These are phyloP conservation scores for Calonectria ilicicola DNA, from an alignment of 2,329 filamentous ascomycete genomes.

Conservation along the genomic window DNA sequence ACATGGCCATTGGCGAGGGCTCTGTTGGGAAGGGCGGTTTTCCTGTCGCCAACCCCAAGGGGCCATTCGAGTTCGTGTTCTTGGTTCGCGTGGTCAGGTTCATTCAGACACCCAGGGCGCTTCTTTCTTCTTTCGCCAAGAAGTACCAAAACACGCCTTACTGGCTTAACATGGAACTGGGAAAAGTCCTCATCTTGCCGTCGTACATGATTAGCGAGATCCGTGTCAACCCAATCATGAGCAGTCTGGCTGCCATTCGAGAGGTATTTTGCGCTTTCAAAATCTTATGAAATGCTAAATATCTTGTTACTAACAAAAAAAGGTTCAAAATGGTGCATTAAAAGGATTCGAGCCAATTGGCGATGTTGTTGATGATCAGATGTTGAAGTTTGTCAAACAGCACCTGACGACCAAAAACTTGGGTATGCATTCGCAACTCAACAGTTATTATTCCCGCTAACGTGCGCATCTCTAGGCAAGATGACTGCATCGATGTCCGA, in stretches of 20 bases:
- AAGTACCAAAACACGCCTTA: background rate
- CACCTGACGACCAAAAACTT: background rate
- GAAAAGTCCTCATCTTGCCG: background rate
- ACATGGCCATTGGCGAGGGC: background rate
- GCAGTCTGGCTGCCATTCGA: background rate
- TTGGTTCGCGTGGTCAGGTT: background rate
- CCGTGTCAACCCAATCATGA: background rate
- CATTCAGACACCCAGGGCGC: background rate
- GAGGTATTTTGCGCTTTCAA: background rate
- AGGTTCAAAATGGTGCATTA: background rate
- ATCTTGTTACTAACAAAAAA: background rate
- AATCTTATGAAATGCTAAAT: background rate
- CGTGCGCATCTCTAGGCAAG: background rate
- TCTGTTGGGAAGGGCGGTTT: background rate
- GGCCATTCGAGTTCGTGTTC: background rate
- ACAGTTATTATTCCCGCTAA: background rate
- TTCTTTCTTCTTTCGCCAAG: background rate
- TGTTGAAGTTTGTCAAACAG: background rate
- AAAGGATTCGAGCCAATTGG: background rate
- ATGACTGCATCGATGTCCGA: background rate
- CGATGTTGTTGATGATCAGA: background rate
- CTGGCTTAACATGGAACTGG: background rate
- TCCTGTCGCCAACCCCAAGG: background rate
- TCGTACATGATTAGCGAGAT: background rate
- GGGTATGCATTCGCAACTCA: background rate